These are phyloP conservation scores for Boeremia exigua DNA, from an alignment of 2,329 filamentous ascomycete species.

Conservation along the genomic window DNA sequence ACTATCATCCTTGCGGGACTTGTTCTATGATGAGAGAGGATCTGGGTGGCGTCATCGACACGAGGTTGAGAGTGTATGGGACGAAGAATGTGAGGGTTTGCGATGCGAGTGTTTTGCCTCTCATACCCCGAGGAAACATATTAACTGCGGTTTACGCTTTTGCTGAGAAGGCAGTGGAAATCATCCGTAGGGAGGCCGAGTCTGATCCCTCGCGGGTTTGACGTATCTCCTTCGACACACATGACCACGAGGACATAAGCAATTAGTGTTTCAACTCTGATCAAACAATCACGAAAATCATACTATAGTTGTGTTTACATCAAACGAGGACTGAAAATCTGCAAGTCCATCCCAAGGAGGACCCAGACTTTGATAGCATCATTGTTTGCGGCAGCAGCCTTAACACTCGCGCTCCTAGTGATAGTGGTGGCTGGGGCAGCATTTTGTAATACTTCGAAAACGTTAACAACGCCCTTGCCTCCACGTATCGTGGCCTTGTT, in stretches of 20 bases:
- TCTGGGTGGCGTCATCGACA: constrained; percentile 41
- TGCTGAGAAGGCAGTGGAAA: constrained; percentile 33
- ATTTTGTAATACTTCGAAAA: neutral
- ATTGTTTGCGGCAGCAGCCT: too few species aligned
- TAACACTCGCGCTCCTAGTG: too few species aligned
- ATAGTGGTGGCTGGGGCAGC: too few species aligned
- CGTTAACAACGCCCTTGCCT: neutral
- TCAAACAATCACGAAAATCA: too few species aligned
- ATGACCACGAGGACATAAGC: too few species aligned
- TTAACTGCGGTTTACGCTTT: constrained; percentile 34
- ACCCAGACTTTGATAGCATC: too few species aligned
- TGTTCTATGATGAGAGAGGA: constrained; percentile 42
- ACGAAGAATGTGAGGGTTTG: constrained; percentile 34
- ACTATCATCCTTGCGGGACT: constrained; percentile 42
- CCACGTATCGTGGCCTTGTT: neutral
- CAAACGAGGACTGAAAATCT: too few species aligned
- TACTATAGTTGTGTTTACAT: too few species aligned
- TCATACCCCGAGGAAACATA: constrained; percentile 29
- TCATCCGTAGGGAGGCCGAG: constrained; percentile 15
- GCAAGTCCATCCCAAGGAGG: too few species aligned
- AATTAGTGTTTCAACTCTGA: too few species aligned
- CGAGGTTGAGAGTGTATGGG: constrained; percentile 36
- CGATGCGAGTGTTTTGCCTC: constrained; percentile 37
- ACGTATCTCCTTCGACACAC: too few species aligned
- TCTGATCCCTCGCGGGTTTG: too few species aligned